Conservation (phyloP, 192 early-diverging fungal genomes). For the Rhizoclosmatium sp. region DNA sequence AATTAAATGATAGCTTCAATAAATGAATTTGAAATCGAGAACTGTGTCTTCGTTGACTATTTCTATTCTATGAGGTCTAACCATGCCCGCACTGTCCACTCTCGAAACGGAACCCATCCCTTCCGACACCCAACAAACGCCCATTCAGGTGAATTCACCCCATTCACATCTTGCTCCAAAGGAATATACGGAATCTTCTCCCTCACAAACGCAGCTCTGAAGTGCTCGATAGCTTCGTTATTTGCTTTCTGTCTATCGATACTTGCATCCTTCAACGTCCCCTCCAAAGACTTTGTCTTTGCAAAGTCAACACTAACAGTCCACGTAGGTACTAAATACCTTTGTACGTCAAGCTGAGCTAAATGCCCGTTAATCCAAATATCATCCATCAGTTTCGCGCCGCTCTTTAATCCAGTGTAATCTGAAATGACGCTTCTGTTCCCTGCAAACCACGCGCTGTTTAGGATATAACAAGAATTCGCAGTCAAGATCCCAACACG, state of each 20-base stretch:
- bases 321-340: not conserved
- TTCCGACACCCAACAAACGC: too few species aligned
- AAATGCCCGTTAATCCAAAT: not conserved
- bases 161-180: not conserved
- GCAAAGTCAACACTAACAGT: not conserved
- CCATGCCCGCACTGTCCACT: too few species aligned
- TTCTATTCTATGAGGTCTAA: too few species aligned
- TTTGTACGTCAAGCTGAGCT: not conserved
- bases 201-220: not conserved
- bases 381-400: not conserved
- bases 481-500: too few species aligned
- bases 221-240: not conserved
- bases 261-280: not conserved
- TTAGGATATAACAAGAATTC: too few species aligned
- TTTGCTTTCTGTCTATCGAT: not conserved
- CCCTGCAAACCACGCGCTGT: too few species aligned
- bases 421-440: too few species aligned
- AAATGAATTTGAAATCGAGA: too few species aligned
- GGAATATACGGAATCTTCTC: not conserved
- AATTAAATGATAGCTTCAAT: too few species aligned
- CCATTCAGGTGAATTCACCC: too few species aligned
- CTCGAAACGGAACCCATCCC: too few species aligned
- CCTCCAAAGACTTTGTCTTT: not conserved
- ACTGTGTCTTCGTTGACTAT: too few species aligned
- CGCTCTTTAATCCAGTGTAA: not conserved